Conservation (phyloP, 2,329 filamentous ascomycete genomes). For the Domatiomyces globalis region DNA sequence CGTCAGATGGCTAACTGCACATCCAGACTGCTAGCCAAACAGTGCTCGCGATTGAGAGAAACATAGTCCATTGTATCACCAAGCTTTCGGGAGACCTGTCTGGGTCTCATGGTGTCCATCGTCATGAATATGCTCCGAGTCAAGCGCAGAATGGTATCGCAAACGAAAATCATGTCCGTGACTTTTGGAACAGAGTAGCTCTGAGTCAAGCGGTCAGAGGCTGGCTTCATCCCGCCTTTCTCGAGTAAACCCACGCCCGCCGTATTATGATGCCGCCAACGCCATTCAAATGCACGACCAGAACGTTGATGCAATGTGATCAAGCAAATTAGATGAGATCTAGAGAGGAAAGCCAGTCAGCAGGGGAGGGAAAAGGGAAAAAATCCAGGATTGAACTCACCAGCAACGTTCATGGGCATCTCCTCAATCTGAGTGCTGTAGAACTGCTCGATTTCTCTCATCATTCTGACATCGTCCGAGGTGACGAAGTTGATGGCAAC, state of each 20-base stretch:
- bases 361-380: no score
- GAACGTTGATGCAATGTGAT: not conserved
- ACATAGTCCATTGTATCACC: not conserved
- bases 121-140: not conserved
- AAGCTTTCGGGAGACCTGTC: not conserved
- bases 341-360: slow-evolving; percentile 8
- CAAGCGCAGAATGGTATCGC: not conserved
- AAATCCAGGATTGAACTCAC: slow-evolving; percentile 27
- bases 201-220: slow-evolving; percentile 20
- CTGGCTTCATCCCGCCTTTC: slow-evolving; percentile 21
- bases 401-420: slow-evolving; percentile 90
- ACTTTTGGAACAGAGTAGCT: slow-evolving; percentile 5
- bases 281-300: slow-evolving; percentile 15
- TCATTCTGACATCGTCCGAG: slow-evolving; percentile 97
- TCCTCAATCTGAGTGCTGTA: slow-evolving; percentile 99
- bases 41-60: not conserved
- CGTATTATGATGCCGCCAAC: slow-evolving; percentile 14
- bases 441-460: slow-evolving; percentile 99
- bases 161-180: not conserved
- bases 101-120: not conserved
- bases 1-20: not conserved
- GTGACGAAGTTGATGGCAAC: slow-evolving; percentile 99
- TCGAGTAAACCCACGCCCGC: slow-evolving; percentile 11
- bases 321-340: slow-evolving; percentile 20
- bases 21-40: not conserved